Percentiles rank a stretch among this genome's conserved stretches.
phyloP scores from a whole-genome alignment of 148 eudicot genomes.

The Rhododendron mucronatum region DNA sequence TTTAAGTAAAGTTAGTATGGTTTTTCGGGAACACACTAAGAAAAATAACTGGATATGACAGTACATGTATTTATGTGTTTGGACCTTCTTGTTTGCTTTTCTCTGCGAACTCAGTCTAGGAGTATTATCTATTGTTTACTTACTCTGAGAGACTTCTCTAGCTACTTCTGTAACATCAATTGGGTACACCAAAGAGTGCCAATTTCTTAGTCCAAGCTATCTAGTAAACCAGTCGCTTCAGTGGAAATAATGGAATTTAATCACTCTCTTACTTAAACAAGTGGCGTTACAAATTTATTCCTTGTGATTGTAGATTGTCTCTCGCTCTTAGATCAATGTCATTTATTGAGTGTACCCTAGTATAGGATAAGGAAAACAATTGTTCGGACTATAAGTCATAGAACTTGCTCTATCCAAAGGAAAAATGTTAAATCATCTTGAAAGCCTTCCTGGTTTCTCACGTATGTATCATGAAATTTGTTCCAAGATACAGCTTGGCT shows the following conservation, averaged over 20 bases:
- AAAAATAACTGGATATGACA: neutral
- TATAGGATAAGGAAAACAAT: neutral
- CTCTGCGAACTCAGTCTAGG: neutral
- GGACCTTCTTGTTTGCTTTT: neutral
- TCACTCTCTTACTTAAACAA: neutral
- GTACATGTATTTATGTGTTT: neutral
- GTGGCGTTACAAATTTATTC: neutral
- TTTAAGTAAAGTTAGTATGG: neutral
- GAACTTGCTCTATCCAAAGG: neutral
- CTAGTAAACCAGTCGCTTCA: neutral
- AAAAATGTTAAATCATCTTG: neutral
- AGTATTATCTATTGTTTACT: neutral
- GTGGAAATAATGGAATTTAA: neutral
- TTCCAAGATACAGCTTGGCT: neutral
- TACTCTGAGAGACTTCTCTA: neutral
- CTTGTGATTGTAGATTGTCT: neutral
- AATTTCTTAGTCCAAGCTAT: neutral
- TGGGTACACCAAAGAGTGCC: neutral
- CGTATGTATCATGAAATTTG: neutral
- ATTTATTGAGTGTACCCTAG: no score
- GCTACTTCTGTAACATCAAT: neutral
- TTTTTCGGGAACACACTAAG: neutral
- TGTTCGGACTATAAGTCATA: neutral
- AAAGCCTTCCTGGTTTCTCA: neutral
- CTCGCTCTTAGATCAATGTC: neutral